Evolutionary conservation across 768 basidiomycete species (phyloP).

Genomic region (Mycena haematopus): DNA sequence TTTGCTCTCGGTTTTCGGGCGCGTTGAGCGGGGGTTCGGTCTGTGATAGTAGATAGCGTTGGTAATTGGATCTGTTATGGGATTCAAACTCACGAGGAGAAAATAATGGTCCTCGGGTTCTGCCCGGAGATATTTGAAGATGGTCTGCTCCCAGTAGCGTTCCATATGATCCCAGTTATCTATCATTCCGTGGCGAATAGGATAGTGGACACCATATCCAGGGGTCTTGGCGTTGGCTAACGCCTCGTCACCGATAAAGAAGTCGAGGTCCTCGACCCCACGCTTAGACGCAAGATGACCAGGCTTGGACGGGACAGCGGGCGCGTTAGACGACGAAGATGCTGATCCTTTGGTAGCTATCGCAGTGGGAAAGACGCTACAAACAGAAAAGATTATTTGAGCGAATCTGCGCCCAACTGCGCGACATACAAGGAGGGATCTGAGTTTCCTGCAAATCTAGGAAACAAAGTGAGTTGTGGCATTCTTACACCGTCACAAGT

Average conservation of each 20-base stretch:
- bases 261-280: conserved; percentile 98
- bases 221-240: conserved; percentile 94
- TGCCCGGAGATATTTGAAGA: conserved; percentile 98
- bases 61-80: background rate
- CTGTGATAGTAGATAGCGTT: conserved; percentile 51
- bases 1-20: conserved; percentile 98
- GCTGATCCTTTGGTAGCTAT: conserved; percentile 89
- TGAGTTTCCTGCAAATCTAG: conserved; percentile 96
- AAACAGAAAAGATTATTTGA: conserved; percentile 3
- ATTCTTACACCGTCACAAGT: background rate
- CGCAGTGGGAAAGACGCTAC: conserved; percentile 95
- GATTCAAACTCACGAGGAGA: conserved; percentile 72
- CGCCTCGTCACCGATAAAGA: conserved; percentile 99
- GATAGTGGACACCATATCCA: conserved; percentile 93
- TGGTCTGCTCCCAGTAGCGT: conserved; percentile 98
- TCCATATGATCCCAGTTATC: conserved; percentile 99
- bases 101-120: conserved; percentile 99
- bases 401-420: conserved; percentile 19
- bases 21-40: conserved; percentile 99
- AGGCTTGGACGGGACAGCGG: conserved; percentile 83
- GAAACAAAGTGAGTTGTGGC: conserved; percentile 7
- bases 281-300: conserved; percentile 95
- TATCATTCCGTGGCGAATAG: conserved; percentile 96
- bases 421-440: conserved; percentile 92
- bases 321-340: conserved; percentile 67